Percentiles rank a stretch among this genome's conserved stretches.
These are phyloP conservation scores for Cyberlindnera euphorbiae DNA, from an alignment of 805 yeast genomes.

Conservation along the genomic window DNA sequence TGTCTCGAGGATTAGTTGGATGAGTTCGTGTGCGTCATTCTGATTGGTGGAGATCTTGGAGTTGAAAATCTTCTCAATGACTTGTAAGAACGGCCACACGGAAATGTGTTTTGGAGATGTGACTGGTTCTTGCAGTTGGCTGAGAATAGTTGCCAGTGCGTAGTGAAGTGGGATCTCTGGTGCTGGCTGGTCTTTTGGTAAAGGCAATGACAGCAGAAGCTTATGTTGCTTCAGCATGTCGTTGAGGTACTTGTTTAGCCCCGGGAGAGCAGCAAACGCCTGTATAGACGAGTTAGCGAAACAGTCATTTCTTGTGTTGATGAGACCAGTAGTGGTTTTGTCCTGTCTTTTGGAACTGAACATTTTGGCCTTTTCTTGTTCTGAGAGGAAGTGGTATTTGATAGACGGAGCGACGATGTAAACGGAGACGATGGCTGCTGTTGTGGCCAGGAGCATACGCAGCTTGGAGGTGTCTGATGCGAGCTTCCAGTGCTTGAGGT, in stretches of 20 bases:
- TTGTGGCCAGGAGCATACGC: conserved; percentile 23
- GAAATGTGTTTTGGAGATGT: conserved; percentile 50
- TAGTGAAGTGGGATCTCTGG: conserved; percentile 51
- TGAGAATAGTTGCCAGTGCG: conserved; percentile 47
- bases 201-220: conserved; percentile 14
- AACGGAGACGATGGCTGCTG: conserved; percentile 22
- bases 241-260: conserved; percentile 52
- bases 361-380: conserved; percentile 24
- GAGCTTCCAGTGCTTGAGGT: conserved; percentile 23
- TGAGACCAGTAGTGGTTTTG: conserved; percentile 73
- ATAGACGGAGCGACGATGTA: conserved; percentile 30
- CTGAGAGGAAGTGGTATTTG: conserved; percentile 15
- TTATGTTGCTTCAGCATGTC: conserved; percentile 25
- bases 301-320: conserved; percentile 83
- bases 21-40: conserved; percentile 93
- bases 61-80: conserved; percentile 65
- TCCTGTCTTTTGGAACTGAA: conserved; percentile 54
- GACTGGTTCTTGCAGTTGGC: conserved; percentile 60
- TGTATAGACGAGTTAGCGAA: conserved; percentile 89
- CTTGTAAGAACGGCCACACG: conserved; percentile 75
- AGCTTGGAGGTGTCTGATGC: conserved; percentile 8
- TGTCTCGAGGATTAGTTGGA: conserved; percentile 76
- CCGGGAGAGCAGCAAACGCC: conserved; percentile 62
- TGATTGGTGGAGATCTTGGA: conserved; percentile 76
- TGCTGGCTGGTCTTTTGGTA: conserved; percentile 18